Evolutionary conservation across 2,329 filamentous ascomycete genomes (phyloP).

Genomic region (Chaetomium olivaceum): DNA sequence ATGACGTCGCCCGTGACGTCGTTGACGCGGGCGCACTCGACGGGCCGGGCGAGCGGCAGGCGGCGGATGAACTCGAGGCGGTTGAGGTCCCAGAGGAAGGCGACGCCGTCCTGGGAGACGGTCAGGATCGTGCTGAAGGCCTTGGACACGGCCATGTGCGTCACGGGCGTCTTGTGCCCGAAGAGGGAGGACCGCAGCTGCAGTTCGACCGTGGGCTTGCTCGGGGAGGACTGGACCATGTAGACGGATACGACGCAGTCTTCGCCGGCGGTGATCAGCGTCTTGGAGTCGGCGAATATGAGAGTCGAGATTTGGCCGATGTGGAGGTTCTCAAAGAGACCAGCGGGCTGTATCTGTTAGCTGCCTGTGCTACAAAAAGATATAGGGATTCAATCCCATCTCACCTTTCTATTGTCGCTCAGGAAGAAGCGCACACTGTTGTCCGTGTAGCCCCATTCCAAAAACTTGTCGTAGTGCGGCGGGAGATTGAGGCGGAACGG

Average conservation of each 20-base stretch:
- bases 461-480: constrained; percentile 81
- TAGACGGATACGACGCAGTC: constrained; percentile 91
- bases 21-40: constrained; percentile 81
- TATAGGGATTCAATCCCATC: not conserved
- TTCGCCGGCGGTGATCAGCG: constrained; percentile 85
- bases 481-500: constrained; percentile 85
- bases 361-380: not conserved
- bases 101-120: constrained; percentile 75
- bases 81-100: constrained; percentile 94
- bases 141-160: constrained; percentile 78
- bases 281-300: constrained; percentile 84
- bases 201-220: constrained; percentile 71
- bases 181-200: constrained; percentile 79
- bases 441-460: constrained; percentile 96
- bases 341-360: constrained; percentile 56
- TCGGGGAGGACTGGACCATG: constrained; percentile 62
- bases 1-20: constrained; percentile 89
- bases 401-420: constrained; percentile 74
- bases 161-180: constrained; percentile 84
- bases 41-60: constrained; percentile 58
- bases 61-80: constrained; percentile 81
- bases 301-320: constrained; percentile 84
- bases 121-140: constrained; percentile 88
- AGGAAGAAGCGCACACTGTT: constrained; percentile 90
- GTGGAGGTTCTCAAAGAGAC: constrained; percentile 91